These are phyloP conservation scores for Guadua angustifolia DNA, from an alignment of 176 grass and related monocot species.

Conservation along the genomic window DNA sequence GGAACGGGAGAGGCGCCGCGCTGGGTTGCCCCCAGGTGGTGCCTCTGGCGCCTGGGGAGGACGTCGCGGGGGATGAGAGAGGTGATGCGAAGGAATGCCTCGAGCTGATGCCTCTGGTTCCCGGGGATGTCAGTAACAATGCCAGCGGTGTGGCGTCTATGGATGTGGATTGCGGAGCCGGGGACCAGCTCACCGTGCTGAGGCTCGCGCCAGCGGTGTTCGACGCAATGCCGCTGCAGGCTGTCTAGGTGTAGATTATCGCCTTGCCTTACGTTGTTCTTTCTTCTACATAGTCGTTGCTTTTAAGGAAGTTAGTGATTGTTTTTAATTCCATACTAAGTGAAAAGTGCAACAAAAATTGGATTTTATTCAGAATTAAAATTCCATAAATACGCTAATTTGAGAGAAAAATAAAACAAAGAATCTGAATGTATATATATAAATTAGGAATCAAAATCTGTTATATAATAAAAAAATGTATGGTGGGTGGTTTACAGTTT, in stretches of 20 bases:
- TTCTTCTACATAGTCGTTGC: not conserved
- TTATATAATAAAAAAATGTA: too few species aligned
- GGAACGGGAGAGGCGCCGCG: not conserved
- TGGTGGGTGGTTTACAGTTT: too few species aligned
- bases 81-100: not conserved
- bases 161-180: slow-evolving; percentile 4
- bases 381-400: too few species aligned
- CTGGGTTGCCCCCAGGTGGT: not conserved
- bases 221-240: slow-evolving; percentile 16
- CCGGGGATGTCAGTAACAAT: not conserved
- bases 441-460: too few species aligned
- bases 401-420: too few species aligned
- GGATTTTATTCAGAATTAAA: too few species aligned
- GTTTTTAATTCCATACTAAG: too few species aligned
- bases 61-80: not conserved
- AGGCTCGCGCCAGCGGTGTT: slow-evolving; percentile 34
- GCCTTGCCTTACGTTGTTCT: not conserved
- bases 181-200: not conserved
- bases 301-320: not conserved
- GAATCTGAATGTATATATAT: too few species aligned
- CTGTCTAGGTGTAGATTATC: slow-evolving; percentile 26
- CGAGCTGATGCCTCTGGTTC: slow-evolving; percentile 3
- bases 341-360: too few species aligned
- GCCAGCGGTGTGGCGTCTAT: not conserved
- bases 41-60: not conserved